Conservation (phyloP, 208 protist species). For the Novymonas esmeraldas region DNA sequence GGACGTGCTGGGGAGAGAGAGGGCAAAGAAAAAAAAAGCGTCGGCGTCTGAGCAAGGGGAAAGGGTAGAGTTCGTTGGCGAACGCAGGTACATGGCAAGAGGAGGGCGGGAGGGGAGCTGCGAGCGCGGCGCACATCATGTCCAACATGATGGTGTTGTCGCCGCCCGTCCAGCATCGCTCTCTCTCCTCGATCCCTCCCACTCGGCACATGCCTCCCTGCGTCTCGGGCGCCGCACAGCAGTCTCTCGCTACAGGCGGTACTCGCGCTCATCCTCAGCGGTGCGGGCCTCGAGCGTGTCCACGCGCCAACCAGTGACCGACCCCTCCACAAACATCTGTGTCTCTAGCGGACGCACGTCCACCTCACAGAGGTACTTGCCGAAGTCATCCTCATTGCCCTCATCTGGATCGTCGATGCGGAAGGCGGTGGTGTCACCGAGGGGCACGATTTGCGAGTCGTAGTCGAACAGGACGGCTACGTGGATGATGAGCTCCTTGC, state of each 20-base stretch:
- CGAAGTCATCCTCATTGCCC: conserved; percentile 74
- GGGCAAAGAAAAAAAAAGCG: conserved; percentile 5
- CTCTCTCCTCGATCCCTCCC: background rate
- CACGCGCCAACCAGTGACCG: conserved; percentile 72
- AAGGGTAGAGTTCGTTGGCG: conserved; percentile 3
- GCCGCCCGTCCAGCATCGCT: no score
- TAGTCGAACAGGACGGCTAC: conserved; percentile 87
- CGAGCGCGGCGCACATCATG: no score
- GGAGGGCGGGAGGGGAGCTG: no score
- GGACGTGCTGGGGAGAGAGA: background rate
- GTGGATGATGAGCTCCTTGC: conserved; percentile 63
- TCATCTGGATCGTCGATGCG: conserved; percentile 79
- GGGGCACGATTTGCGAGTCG: conserved; percentile 76
- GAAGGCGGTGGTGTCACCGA: conserved; percentile 69
- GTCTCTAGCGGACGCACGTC: conserved; percentile 71
- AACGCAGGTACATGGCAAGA: no score
- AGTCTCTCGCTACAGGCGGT: conserved; percentile 54
- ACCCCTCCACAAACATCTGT: conserved; percentile 76
- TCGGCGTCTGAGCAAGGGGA: background rate
- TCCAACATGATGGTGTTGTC: no score
- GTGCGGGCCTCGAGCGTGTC: conserved; percentile 83
- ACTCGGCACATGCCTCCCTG: background rate
- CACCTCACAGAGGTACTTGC: conserved; percentile 81
- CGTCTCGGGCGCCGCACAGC: background rate
- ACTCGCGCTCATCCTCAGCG: conserved; percentile 52